Conservation (phyloP, 2,329 filamentous ascomycete genomes). For the Didymella lethalis region DNA sequence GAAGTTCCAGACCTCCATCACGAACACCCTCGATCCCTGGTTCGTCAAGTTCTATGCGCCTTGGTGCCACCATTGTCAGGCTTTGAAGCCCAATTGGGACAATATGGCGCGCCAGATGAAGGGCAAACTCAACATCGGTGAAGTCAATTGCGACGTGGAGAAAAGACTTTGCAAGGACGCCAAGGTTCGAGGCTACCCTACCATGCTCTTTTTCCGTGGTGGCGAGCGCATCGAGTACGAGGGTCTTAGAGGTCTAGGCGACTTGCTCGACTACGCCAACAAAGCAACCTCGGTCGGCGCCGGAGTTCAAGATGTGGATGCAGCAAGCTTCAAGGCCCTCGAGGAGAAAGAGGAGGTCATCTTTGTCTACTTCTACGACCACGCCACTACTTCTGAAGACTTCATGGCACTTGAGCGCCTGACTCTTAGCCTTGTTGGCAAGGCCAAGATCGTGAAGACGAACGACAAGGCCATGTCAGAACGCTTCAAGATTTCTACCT, state of each 20-base stretch:
- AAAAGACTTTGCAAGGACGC: slow-evolving; percentile 92
- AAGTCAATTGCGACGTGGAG: slow-evolving; percentile 93
- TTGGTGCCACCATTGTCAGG: slow-evolving; percentile 96
- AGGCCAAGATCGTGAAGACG: slow-evolving; percentile 92
- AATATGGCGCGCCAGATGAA: slow-evolving; percentile 92
- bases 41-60: slow-evolving; percentile 99
- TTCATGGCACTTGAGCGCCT: slow-evolving; percentile 87
- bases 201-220: slow-evolving; percentile 90
- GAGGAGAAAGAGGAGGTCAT: slow-evolving; percentile 95
- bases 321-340: slow-evolving; percentile 76
- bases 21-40: slow-evolving; percentile 89
- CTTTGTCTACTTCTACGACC: slow-evolving; percentile 97
- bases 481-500: slow-evolving; percentile 94
- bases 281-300: slow-evolving; percentile 80
- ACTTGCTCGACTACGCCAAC: slow-evolving; percentile 85
- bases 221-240: slow-evolving; percentile 93
- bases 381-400: slow-evolving; percentile 91
- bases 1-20: slow-evolving; percentile 85
- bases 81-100: slow-evolving; percentile 87
- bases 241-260: slow-evolving; percentile 88
- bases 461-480: slow-evolving; percentile 77
- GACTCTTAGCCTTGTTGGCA: slow-evolving; percentile 86
- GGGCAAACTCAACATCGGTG: slow-evolving; percentile 86
- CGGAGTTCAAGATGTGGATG: slow-evolving; percentile 83
- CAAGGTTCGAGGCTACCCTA: slow-evolving; percentile 80